Conservation (phyloP, 2,329 filamentous ascomycete species). For the Furcasterigmium sp. region DNA sequence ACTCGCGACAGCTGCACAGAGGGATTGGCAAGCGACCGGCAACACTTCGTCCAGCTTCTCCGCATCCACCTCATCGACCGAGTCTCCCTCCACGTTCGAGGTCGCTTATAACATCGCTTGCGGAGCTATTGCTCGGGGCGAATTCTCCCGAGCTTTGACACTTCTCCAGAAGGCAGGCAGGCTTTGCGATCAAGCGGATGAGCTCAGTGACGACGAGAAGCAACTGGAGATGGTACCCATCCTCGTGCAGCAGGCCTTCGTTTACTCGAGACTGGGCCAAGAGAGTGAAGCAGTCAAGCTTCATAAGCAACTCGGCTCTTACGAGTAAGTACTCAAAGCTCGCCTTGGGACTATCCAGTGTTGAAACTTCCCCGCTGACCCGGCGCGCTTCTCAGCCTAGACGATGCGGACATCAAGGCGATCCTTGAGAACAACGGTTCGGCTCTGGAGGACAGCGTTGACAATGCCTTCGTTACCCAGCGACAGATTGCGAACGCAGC, state of each 20-base stretch:
- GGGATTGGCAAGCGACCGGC: conserved; percentile 61
- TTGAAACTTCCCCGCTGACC: too few species aligned
- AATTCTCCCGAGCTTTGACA: conserved; percentile 58
- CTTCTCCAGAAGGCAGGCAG: conserved; percentile 65
- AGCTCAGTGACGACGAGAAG: conserved; percentile 70
- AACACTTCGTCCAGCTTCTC: conserved; percentile 19
- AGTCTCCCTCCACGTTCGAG: conserved; percentile 66
- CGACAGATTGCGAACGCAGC: conserved; percentile 53
- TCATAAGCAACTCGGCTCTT: conserved; percentile 54
- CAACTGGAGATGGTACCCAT: conserved; percentile 70
- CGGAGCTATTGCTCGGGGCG: conserved; percentile 63
- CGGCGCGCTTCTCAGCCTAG: conserved; percentile 49
- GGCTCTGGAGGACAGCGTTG: conserved; percentile 30
- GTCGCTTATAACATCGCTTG: conserved; percentile 78
- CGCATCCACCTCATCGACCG: conserved; percentile 1
- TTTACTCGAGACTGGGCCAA: conserved; percentile 62
- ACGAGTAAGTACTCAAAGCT: conserved; percentile 45
- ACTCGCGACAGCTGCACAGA: conserved; percentile 66
- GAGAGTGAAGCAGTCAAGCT: conserved; percentile 59
- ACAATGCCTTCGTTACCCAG: conserved; percentile 66
- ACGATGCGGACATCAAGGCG: conserved; percentile 60
- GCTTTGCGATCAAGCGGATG: conserved; percentile 68
- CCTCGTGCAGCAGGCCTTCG: conserved; percentile 69
- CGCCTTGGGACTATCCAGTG: background rate
- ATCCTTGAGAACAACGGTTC: conserved; percentile 62